These are phyloP conservation scores for Pseudophaeomoniella oleicola DNA, from an alignment of 2,329 filamentous ascomycete genomes.

Conservation along the genomic window DNA sequence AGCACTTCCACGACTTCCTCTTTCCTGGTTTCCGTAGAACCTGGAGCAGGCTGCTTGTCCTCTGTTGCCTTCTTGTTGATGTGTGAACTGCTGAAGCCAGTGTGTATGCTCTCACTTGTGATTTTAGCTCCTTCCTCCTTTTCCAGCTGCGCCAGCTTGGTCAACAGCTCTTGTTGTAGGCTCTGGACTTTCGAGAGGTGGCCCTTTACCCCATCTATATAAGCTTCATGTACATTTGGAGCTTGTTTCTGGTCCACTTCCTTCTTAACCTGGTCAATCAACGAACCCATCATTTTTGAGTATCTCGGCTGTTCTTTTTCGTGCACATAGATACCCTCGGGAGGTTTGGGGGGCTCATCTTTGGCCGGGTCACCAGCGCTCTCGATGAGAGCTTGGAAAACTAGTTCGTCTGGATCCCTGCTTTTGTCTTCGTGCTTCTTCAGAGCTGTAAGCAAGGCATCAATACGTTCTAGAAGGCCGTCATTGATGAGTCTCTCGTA, in stretches of 20 bases:
- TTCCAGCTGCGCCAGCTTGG: slow-evolving; percentile 68
- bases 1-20: slow-evolving; percentile 51
- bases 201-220: slow-evolving; percentile 60
- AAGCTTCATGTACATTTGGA: slow-evolving; percentile 55
- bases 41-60: slow-evolving; percentile 26
- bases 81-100: slow-evolving; percentile 78
- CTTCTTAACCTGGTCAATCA: slow-evolving; percentile 87
- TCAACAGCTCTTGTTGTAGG: slow-evolving; percentile 59
- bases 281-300: slow-evolving; percentile 94
- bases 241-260: slow-evolving; percentile 64
- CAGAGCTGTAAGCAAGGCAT: slow-evolving; percentile 59
- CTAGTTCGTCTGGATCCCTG: slow-evolving; percentile 58
- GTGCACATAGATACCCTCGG: slow-evolving; percentile 63
- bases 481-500: slow-evolving; percentile 88
- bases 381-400: slow-evolving; percentile 83
- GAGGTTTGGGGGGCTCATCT: slow-evolving; percentile 61
- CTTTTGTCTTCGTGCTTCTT: slow-evolving; percentile 55
- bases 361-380: slow-evolving; percentile 54
- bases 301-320: slow-evolving; percentile 68
- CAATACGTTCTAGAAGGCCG: slow-evolving; percentile 72
- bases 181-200: slow-evolving; percentile 66
- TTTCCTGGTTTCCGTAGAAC: slow-evolving; percentile 18
- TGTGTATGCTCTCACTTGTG: slow-evolving; percentile 78
- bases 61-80: slow-evolving; percentile 47
- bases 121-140: slow-evolving; percentile 79